Evolutionary conservation across 768 basidiomycete genomes (phyloP), one percentile per base, ranked within the genome.

Genomic region (Termitomyces sp.): DNA sequence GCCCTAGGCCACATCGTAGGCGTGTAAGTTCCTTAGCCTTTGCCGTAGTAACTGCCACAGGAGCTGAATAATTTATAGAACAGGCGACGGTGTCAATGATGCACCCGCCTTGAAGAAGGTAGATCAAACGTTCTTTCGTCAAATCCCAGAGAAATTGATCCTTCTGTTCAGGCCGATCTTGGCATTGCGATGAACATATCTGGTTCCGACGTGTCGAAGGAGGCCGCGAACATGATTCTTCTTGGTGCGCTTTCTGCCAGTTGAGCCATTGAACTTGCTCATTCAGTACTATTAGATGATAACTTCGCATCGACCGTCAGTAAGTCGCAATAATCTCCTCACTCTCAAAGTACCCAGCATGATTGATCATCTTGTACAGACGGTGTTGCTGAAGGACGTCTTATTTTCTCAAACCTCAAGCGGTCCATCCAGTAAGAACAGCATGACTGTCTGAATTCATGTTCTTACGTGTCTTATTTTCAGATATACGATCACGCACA

Each of bases 101-200:
- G 87, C 86, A 0, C 87, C 87, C 28, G 88, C 88, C 9, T 73
- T 89, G 33, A 89, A 89, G 68, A 85, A 85, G 74, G 78, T 74
- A 52, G 39, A 58, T 56, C 11, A 11, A n/a, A 56, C 49, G 32
- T 32, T 22, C 4, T 36, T 22, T 40, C 16, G 13, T 55, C 15
- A 45, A 33, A 28, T 40, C 15, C 24, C 28, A 12, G 9, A 46
- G 24, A 24, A 12, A n/a, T 16, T 44, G 57, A 5, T 40, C 20
- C n/a, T 24, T n/a, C 13, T 36, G 8, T 16, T 22, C 57, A 81
- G 79, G 87, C 88, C 33, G 87, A 88, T 64, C 78, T 89, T 24
- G 88, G 88, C 35, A 89, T 89, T 66, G 87, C 87, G 0, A 90
- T 90, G 87, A 88, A 88, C 66, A 84, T 88, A 39, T 88, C 87